Evolutionary conservation across 768 basidiomycete species (phyloP).

Genomic region (Cystofilobasidium bisporidii): DNA sequence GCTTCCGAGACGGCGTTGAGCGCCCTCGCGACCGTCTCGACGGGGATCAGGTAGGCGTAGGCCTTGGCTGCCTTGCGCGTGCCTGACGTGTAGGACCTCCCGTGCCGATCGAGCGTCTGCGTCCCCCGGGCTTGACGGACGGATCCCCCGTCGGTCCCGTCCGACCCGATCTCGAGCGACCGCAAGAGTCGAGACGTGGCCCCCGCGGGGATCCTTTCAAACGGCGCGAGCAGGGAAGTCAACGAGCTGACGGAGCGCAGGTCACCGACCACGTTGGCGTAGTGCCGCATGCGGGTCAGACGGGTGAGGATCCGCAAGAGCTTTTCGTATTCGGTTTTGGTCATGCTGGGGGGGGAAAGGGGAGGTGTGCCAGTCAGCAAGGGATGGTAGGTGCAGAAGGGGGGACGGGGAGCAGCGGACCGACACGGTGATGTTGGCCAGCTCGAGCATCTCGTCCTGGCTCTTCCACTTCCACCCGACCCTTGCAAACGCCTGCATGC

Average conservation of each 20-base stretch:
- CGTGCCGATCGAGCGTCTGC: not conserved
- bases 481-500: not conserved
- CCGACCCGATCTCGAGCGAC: not conserved
- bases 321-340: constrained; percentile 8
- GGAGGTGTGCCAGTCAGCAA: not conserved
- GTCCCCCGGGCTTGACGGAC: too few relatives aligned
- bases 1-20: not conserved
- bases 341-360: constrained; percentile 1
- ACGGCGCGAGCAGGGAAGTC: constrained; percentile 3
- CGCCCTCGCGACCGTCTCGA: not conserved
- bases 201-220: not conserved
- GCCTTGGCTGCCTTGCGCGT: constrained; percentile 15
- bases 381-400: too few relatives aligned
- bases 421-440: not conserved
- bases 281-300: not conserved
- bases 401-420: not conserved
- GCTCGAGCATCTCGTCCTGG: not conserved
- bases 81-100: constrained; percentile 19
- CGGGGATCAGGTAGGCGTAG: constrained; percentile 8
- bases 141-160: too few relatives aligned
- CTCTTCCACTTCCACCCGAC: constrained; percentile 3
- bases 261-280: constrained; percentile 13
- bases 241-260: not conserved
- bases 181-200: not conserved
- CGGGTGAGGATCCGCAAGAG: not conserved